Base-by-base conservation (phyloP, 305 asterid species). In the Coffea humblotiana region DNA sequence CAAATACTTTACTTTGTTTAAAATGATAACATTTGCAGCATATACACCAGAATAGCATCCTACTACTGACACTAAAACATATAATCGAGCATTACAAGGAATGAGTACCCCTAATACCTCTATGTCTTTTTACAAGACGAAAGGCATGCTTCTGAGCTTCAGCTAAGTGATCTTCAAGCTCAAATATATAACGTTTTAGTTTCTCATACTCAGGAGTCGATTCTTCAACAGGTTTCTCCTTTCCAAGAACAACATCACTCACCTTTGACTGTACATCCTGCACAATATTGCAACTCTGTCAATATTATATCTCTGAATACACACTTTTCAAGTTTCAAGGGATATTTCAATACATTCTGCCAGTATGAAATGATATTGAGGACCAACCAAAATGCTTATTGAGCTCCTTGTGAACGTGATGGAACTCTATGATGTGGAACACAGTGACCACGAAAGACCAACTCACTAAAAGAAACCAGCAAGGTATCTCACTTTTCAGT, bases 131-230 rank as follows among this genome's bases (percentile, higher is more conserved):
- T 78, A 96, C 98, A 76, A 96, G 97, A 81, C 94, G 91, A 86
- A 86, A 94, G 68, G 98, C 97, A 86, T 96, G 98, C 87, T 94
- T 96, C 88, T 96, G 98, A 75, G 98, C 98, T 87, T 96, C 99
- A 85, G 95, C 89, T 80, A 96, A 88, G 86, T 94, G 98, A 79
- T 91, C 94, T 90, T 96, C 99, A n/a, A 96, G 98, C 89, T 93
- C 98, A 88, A 89, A 88, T 84, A 96, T 85, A 85, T 96, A 96
- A 82, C 78, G 91, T 85, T 93, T 96, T 87, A 94, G 85, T 85
- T 96, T 96, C 87, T 91, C 98, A 77, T 90, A 92, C 83, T 96
- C 98, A 0, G 93, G 93, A 84, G 79, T 91, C 78, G 99, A 90
- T 89, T 96, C 99, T 89, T 93, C 99, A 81, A 93, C 94, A 72